Conservation (phyloP, 176 grass and related monocot genomes). For the Oryza longistaminata region DNA sequence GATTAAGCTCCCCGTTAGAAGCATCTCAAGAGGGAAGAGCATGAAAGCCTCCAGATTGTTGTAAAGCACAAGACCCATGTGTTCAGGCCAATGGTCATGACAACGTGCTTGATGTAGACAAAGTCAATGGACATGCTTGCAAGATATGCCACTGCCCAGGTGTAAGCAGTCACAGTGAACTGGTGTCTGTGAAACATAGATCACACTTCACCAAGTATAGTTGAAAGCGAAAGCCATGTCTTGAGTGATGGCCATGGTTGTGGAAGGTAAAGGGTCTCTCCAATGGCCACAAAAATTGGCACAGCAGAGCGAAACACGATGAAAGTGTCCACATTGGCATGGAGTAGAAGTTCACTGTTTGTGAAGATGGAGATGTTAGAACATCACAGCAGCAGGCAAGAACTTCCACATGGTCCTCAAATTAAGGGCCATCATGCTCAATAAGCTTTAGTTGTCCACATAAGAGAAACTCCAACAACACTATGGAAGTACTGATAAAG, state of each 20-base stretch:
- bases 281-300: slow-evolving; percentile 76
- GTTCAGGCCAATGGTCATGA: slow-evolving; percentile 85
- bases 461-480: slow-evolving; percentile 67
- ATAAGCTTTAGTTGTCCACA: slow-evolving; percentile 72
- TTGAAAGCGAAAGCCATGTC: slow-evolving; percentile 80
- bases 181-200: slow-evolving; percentile 89
- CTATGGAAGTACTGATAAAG: slow-evolving; percentile 74
- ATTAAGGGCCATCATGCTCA: slow-evolving; percentile 60
- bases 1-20: slow-evolving; percentile 81
- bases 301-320: slow-evolving; percentile 82
- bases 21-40: slow-evolving; percentile 75
- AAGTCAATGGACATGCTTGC: slow-evolving; percentile 83
- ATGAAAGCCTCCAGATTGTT: slow-evolving; percentile 83
- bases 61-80: slow-evolving; percentile 93
- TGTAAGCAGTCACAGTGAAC: slow-evolving; percentile 75
- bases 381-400: slow-evolving; percentile 83
- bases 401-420: slow-evolving; percentile 84
- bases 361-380: slow-evolving; percentile 92
- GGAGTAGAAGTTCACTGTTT: slow-evolving; percentile 75
- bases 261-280: slow-evolving; percentile 76
- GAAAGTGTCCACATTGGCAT: slow-evolving; percentile 93
- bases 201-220: slow-evolving; percentile 79
- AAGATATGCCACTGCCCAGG: slow-evolving; percentile 75
- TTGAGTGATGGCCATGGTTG: slow-evolving; percentile 74
- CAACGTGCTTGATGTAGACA: slow-evolving; percentile 85